These are phyloP conservation scores for Miscanthus lutarioriparius DNA, from an alignment of 176 grass and related monocot species.

Conservation along the genomic window DNA sequence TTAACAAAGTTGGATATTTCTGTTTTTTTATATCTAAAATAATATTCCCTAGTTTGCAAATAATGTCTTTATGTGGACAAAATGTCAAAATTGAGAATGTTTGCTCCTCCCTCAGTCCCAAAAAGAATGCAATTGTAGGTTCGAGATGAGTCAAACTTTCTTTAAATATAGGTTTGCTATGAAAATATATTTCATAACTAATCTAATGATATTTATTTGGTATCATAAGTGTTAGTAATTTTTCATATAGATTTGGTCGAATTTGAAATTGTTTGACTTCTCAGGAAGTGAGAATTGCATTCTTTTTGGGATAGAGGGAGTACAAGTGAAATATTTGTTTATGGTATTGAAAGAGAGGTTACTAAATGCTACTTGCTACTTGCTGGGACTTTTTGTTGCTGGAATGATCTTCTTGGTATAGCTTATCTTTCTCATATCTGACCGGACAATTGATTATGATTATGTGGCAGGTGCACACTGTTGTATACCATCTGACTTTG, in stretches of 20 bases:
- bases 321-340: background rate
- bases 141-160: background rate
- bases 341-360: background rate
- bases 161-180: background rate
- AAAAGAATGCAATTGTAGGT: background rate
- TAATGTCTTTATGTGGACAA: background rate
- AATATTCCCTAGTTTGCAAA: background rate
- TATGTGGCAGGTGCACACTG: background rate
- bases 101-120: background rate
- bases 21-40: background rate
- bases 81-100: conserved; percentile 21
- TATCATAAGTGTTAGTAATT: background rate
- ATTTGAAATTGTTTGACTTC: background rate
- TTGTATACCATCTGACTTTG: background rate
- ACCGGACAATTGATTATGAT: background rate
- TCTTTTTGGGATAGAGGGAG: background rate
- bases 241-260: background rate
- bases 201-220: background rate
- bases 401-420: background rate
- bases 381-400: background rate
- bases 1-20: background rate
- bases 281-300: background rate
- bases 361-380: background rate
- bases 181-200: background rate
- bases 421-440: background rate